Base-by-base conservation (phyloP, 1,284 basidiomycete genomes). In the Abortiporus biennis region DNA sequence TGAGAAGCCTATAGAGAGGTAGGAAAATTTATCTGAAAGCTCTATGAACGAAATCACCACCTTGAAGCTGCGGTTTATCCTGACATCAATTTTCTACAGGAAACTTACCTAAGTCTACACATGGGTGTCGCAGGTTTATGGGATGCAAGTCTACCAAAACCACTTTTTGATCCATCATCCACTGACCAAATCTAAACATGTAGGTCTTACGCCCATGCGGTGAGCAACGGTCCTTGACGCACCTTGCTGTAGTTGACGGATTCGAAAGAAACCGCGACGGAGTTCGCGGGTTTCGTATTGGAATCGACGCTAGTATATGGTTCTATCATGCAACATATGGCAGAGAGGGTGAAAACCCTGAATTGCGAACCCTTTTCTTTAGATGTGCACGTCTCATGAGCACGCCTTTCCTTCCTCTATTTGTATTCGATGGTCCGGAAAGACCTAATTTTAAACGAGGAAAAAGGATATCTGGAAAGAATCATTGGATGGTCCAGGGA, bases 381-480 rank as follows among this genome's bases (percentile, higher is more conserved):
- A 76, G 80, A 31, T 85, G 81, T 57, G 76, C 80, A 22, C 77
- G 77, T 9, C 74, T 98, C 2, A 76, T 91, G 54, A 74, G 74
- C 40, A 74, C 80, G 11, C 92, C 92, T 0, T 78, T 95, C 47
- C 72, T 92, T 16, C 90, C 91, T 0, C 68, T 98, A 2, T 96
- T 98, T 61, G 90, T 98, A 1, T 97, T 97, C 56, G 94, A 99
- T 62, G 95, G 95, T 0, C 85, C 89, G 0, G 74, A 81, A 40
- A 75, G 92, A 38, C 95, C 95, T 0, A 68, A 72, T 2, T 64
- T 84, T 53, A 99, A 99, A 66, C 72, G 93, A 21, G 85, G 84
- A 6, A 87, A 86, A 63, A 68, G 72, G 37, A 78, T 87, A 36
- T 75, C 70, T 34, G 74, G 69, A 46, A 74, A 78, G 13, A 62